A percentile compares a stretch with the other conserved stretches of the same genome.
Evolutionary conservation across 306 rosid species (phyloP).

Genomic region (Crataegus laevigata): DNA sequence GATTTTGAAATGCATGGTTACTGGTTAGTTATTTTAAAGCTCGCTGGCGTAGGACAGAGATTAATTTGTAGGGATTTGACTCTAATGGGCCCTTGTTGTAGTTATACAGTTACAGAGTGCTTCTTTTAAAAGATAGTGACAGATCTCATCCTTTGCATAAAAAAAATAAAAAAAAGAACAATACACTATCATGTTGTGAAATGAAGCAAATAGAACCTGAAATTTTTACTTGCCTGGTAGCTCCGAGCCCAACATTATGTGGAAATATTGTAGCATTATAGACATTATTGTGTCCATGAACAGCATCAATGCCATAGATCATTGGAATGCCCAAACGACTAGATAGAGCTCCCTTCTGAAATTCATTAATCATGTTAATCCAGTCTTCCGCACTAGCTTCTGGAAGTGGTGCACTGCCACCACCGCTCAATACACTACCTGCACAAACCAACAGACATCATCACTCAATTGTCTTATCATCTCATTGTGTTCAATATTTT

Average conservation of each 20-base stretch:
- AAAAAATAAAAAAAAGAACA: neutral
- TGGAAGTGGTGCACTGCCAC: conserved; percentile 87
- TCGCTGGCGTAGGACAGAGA: neutral
- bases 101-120: neutral
- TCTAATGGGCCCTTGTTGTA: neutral
- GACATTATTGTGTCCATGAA: conserved; percentile 95
- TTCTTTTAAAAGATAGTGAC: neutral
- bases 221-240: conserved; percentile 68
- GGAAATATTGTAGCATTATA: conserved; percentile 93
- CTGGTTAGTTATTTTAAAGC: neutral
- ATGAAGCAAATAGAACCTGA: neutral
- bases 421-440: conserved; percentile 97
- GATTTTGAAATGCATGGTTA: neutral
- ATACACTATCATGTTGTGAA: neutral
- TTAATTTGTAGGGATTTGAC: neutral
- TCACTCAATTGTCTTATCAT: neutral
- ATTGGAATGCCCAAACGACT: conserved; percentile 91
- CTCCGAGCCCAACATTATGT: conserved; percentile 92
- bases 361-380: conserved; percentile 81
- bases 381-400: conserved; percentile 85
- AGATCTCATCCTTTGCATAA: neutral
- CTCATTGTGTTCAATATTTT: neutral
- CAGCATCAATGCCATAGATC: conserved; percentile 97
- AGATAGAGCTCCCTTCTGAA: conserved; percentile 69
- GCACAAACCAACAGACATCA: conserved; percentile 15